phyloP scores from a whole-genome alignment of 805 yeast genomes.

The Suhomyces prunicola region DNA sequence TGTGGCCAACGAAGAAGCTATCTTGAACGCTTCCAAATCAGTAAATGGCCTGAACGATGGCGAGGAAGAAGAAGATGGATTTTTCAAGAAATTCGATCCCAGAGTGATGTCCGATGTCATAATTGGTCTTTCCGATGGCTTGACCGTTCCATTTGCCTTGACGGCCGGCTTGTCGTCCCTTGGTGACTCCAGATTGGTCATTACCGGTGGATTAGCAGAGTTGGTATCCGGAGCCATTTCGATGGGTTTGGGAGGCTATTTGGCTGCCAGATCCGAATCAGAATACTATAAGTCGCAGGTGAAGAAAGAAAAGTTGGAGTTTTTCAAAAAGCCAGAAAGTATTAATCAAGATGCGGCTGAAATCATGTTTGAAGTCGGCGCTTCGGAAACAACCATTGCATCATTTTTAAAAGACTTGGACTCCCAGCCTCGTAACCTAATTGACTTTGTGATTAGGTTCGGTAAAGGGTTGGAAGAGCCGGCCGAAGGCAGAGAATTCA shows the following conservation, averaged over 20 bases:
- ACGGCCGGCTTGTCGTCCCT: constrained; percentile 93
- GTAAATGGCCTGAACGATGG: constrained; percentile 18
- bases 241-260: constrained; percentile 96
- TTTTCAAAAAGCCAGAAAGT: constrained; percentile 60
- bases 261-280: constrained; percentile 88
- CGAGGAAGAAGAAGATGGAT: constrained; percentile 27
- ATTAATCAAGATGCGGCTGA: constrained; percentile 80
- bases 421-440: constrained; percentile 70
- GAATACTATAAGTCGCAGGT: constrained; percentile 75
- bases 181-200: constrained; percentile 86
- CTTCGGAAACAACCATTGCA: constrained; percentile 68
- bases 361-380: constrained; percentile 70
- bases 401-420: constrained; percentile 77
- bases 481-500: constrained; percentile 83
- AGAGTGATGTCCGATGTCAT: constrained; percentile 91
- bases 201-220: constrained; percentile 98
- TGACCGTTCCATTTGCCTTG: constrained; percentile 97
- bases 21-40: constrained; percentile 27
- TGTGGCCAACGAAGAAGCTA: constrained; percentile 36
- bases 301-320: constrained; percentile 62
- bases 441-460: constrained; percentile 81
- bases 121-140: constrained; percentile 92
- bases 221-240: constrained; percentile 94
- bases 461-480: constrained; percentile 96
- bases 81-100: constrained; percentile 69